A percentile compares a stretch with the other conserved stretches of the same genome.
Evolutionary conservation across 2,329 filamentous ascomycete genomes (phyloP).

Genomic region (Esteya vermicola): DNA sequence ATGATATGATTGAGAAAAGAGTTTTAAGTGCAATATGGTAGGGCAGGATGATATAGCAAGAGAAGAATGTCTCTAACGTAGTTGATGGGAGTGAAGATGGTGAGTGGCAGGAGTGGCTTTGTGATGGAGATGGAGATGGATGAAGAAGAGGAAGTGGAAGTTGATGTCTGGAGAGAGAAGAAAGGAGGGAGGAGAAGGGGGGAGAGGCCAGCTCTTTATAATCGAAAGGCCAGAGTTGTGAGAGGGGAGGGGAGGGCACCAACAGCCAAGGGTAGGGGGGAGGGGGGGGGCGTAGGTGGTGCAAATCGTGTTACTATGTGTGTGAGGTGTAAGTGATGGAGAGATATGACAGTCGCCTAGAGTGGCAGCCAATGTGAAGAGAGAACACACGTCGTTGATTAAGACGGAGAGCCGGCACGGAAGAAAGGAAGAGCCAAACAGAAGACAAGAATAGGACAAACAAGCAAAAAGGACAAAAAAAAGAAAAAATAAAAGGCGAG

Average conservation of each 20-base stretch:
- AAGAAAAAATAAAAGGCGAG: neutral
- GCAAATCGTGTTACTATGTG: no score
- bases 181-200: slow-evolving; percentile 1
- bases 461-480: neutral
- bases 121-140: neutral
- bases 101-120: neutral
- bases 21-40: neutral
- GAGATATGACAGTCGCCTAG: neutral
- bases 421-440: neutral
- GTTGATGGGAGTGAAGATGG: neutral
- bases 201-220: slow-evolving; percentile 8
- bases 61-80: no score
- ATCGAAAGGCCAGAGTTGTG: neutral
- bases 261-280: no score
- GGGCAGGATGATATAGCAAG: neutral
- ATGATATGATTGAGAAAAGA: neutral
- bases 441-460: neutral
- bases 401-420: neutral
- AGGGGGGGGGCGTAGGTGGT: no score
- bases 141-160: neutral
- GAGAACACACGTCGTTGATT: neutral
- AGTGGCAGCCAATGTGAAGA: neutral
- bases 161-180: neutral
- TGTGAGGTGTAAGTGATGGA: neutral
- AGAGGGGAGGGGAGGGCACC: neutral